phyloP scores from a whole-genome alignment of 345 rosid genomes.

The Syzygium jambos region DNA sequence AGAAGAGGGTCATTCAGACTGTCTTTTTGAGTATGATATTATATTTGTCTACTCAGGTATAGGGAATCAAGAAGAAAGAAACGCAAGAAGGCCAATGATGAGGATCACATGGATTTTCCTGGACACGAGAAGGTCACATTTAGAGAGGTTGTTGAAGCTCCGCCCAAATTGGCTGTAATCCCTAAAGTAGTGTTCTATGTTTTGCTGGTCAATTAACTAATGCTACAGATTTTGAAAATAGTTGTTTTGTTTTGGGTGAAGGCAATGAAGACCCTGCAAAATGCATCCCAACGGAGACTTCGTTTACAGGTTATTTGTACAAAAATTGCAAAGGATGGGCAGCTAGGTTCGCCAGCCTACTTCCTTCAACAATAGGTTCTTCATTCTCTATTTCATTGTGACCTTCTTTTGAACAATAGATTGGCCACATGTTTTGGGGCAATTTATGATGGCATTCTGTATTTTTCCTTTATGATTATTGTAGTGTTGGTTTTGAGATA shows the following conservation, averaged over 20 bases:
- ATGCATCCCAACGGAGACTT: constrained; percentile 56
- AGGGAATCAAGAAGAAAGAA: constrained; percentile 65
- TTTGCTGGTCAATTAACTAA: not conserved
- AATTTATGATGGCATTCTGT: not conserved
- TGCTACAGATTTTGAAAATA: not conserved
- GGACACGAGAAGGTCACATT: constrained; percentile 55
- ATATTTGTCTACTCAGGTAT: constrained; percentile 22
- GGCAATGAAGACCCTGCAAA: constrained; percentile 29
- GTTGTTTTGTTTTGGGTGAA: constrained; percentile 2
- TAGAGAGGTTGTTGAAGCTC: constrained; percentile 80
- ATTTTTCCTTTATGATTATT: not conserved
- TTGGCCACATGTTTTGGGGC: not conserved
- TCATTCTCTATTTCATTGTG: constrained; percentile 5
- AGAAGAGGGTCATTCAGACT: not conserved
- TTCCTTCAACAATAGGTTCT: constrained; percentile 21
- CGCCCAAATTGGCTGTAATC: constrained; percentile 44
- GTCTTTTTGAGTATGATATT: not conserved
- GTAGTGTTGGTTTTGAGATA: not conserved
- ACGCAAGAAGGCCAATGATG: constrained; percentile 28
- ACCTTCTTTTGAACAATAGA: not conserved
- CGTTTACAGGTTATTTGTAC: constrained; percentile 64
- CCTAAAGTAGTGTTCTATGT: constrained; percentile 42
- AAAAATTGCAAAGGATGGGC: constrained; percentile 59
- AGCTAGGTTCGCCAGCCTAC: constrained; percentile 47
- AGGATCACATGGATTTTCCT: constrained; percentile 44